phyloP scores from a whole-genome alignment of 164 flowering plant species.

The Vitis amurensis region DNA sequence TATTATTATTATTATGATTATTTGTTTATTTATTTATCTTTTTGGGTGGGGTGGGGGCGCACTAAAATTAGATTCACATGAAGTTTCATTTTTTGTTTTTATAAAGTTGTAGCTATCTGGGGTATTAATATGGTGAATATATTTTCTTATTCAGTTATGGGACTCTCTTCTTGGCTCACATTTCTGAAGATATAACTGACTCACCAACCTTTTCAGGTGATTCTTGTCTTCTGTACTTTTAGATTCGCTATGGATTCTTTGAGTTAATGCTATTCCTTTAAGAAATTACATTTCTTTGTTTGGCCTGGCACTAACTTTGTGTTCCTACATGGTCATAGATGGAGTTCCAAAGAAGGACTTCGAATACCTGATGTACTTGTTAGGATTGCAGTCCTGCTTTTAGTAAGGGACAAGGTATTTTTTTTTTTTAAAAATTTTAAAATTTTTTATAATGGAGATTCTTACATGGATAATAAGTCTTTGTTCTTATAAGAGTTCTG shows the following conservation, averaged over 20 bases:
- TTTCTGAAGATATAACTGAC: conserved; percentile 74
- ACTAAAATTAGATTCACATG: too few relatives aligned
- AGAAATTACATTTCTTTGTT: neutral
- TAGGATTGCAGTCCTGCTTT: conserved; percentile 62
- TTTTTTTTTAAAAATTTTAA: neutral
- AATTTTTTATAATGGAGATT: too few relatives aligned
- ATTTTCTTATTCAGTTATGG: conserved; percentile 65
- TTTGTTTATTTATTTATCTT: too few relatives aligned
- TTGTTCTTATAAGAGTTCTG: too few relatives aligned
- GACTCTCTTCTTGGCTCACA: conserved; percentile 69
- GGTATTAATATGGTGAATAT: conserved; percentile 2
- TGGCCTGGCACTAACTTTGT: neutral
- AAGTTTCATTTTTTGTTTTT: neutral
- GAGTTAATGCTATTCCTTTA: neutral
- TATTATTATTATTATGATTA: too few relatives aligned
- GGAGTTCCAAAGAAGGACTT: conserved; percentile 99
- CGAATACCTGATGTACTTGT: conserved; percentile 85
- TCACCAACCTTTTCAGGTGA: conserved; percentile 80
- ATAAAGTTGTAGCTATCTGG: neutral
- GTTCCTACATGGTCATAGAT: conserved; percentile 44
- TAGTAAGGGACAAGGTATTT: conserved; percentile 72
- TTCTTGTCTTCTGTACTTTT: conserved; percentile 2
- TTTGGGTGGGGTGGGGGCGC: too few relatives aligned
- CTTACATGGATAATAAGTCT: too few relatives aligned
- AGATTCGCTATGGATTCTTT: neutral